Conservation (phyloP, 2,329 filamentous ascomycete species). For the Dendryphion nanum region DNA sequence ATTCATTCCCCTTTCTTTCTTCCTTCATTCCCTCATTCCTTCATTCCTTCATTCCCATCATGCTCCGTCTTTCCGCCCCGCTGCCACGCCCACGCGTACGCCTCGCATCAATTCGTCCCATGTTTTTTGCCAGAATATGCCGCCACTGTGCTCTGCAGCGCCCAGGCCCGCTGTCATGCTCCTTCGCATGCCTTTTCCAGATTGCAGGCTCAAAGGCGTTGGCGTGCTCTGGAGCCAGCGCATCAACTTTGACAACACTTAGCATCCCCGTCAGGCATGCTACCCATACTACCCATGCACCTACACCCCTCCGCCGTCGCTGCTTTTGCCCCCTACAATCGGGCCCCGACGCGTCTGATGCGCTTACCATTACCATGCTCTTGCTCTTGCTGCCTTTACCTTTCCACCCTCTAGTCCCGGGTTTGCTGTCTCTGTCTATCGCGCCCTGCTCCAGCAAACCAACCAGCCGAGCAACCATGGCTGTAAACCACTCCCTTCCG, state of each 20-base stretch:
- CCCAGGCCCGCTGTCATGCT: constrained; percentile 25
- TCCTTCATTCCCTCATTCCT: not conserved
- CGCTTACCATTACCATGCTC: constrained; percentile 38
- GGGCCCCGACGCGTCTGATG: constrained; percentile 33
- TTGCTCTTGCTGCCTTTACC: constrained; percentile 37
- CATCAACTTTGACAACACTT: constrained; percentile 44
- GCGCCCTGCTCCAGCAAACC: too few relatives aligned
- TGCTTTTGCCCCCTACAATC: constrained; percentile 33
- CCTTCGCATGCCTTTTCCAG: constrained; percentile 35
- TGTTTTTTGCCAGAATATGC: constrained; percentile 9
- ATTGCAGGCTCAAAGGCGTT: constrained; percentile 39
- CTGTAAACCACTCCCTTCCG: constrained; percentile 8
- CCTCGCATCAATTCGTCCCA: not conserved
- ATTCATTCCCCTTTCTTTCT: not conserved
- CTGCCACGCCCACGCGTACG: constrained; percentile 7
- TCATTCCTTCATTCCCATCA: not conserved
- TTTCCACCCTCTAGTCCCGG: constrained; percentile 10
- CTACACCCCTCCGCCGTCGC: constrained; percentile 32
- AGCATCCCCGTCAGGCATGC: constrained; percentile 38
- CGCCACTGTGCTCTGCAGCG: constrained; percentile 27
- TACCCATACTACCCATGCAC: constrained; percentile 43
- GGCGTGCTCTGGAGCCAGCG: constrained; percentile 42
- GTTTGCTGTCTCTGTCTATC: constrained; percentile 22
- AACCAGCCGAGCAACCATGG: too few relatives aligned
- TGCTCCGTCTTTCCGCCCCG: not conserved